Base-by-base conservation (phyloP, 2,329 filamentous ascomycete species). In the Epichloe coenophiala region DNA sequence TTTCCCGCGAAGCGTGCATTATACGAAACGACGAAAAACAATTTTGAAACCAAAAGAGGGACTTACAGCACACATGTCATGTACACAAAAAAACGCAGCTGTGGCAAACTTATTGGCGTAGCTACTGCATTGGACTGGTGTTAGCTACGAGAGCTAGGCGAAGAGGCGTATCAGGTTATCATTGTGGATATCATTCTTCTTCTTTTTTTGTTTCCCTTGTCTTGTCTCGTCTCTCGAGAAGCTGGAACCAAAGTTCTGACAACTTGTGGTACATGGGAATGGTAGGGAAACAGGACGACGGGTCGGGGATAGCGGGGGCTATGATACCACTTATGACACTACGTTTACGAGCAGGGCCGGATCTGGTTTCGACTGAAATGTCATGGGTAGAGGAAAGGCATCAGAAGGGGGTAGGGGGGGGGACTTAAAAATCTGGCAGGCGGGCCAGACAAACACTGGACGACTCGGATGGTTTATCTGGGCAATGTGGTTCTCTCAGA, bases 291-390 rank as follows among this genome's bases (percentile, higher is more conserved):
- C 36, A 57, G 59, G 54, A 54, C 55, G 55, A 55, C 55, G 55
- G 58, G 56, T 57, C 55, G 55, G 56, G 53, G 58, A 53, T 51
- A 57, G 52, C 53, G 56, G 60, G 56, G 56, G 58, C 58, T 58
- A 65, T 61, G 62, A 66, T 66, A 66, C 63, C 60, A 64, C 53
- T 62, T 59, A 65, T 58, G 63, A 64, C 57, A 59, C 58, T 60
- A 61, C 59, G 60, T 63, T 63, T 51, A 42, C 39, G 49, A 43
- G 49, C 27, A 42, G 27, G 37, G 42, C 31, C 36, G 33, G 40
- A 37, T 17, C 39, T 42, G 47, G 17, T 27, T 21, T 37, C 36
- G 19, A 43, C 13, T n/a, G 33, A 23, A n/a, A 13, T 44, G 23
- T 13, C 21, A 27, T 43, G 19, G 13, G 27, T 21, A 15, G 47